phyloP scores from a whole-genome alignment of 75 land plant genomes.

The Sequoiadendron giganteum region DNA sequence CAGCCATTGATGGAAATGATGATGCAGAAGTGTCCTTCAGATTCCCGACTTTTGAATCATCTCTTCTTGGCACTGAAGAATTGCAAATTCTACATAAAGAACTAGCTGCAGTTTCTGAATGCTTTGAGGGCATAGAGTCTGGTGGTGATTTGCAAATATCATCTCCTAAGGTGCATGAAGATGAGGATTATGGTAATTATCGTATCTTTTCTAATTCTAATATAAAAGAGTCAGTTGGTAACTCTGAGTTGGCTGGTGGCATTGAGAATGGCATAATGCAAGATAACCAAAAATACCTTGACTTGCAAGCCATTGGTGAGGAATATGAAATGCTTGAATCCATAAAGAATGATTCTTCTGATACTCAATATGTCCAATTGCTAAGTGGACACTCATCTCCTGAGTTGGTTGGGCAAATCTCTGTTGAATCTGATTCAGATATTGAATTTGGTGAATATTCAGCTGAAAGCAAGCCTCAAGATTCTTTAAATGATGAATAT shows the following conservation, averaged over 20 bases:
- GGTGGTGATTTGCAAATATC: not conserved
- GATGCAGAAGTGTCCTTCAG: not conserved
- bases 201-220: not conserved
- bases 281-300: not conserved
- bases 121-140: not conserved
- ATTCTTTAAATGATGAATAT: not conserved
- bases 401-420: not conserved
- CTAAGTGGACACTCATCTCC: not conserved
- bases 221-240: not conserved
- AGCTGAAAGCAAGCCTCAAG: constrained; percentile 1
- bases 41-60: constrained; percentile 3
- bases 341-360: not conserved
- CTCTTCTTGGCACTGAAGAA: not conserved
- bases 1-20: not conserved
- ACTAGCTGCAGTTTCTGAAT: not conserved
- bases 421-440: constrained; percentile 2
- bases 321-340: constrained; percentile 3
- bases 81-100: not conserved
- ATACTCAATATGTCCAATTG: not conserved
- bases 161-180: not conserved
- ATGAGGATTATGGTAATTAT: not conserved
- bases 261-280: not conserved
- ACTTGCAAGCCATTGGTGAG: not conserved
- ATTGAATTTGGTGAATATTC: not conserved
- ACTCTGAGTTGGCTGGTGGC: not conserved